Evolutionary conservation across 768 basidiomycete species (phyloP).

Genomic region (Rhodocollybia butyracea): DNA sequence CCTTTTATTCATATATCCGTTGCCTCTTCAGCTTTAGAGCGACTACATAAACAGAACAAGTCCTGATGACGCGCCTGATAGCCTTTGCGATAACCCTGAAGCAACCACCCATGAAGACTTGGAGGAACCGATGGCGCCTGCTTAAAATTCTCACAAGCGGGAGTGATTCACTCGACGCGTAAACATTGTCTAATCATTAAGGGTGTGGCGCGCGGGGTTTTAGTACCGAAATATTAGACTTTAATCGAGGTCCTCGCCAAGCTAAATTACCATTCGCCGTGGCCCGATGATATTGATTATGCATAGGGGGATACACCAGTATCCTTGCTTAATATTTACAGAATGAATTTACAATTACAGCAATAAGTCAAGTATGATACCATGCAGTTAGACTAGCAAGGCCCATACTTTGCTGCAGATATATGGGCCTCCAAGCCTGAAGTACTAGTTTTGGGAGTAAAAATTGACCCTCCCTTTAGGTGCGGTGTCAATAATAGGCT

Average conservation of each 20-base stretch:
- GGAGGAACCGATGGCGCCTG: too few species aligned
- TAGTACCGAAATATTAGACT: too few species aligned
- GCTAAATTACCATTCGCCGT: too few species aligned
- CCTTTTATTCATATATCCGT: not conserved
- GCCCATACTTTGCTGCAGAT: constrained; percentile 40
- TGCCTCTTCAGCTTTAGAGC: constrained; percentile 49
- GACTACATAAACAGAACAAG: constrained; percentile 39
- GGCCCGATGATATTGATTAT: too few species aligned
- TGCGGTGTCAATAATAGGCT: not conserved
- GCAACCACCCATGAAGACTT: constrained; percentile 46
- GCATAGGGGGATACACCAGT: too few species aligned
- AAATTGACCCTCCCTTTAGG: constrained; percentile 37
- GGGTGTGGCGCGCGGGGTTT: too few species aligned
- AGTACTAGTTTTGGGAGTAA: constrained; percentile 41
- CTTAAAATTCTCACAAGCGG: too few species aligned
- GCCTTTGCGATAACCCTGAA: constrained; percentile 25
- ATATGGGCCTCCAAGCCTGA: constrained; percentile 42
- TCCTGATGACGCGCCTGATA: constrained; percentile 36
- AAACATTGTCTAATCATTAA: too few species aligned
- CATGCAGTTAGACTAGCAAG: constrained; percentile 20
- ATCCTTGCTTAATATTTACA: too few species aligned
- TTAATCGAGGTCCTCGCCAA: too few species aligned
- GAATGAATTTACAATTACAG: not conserved
- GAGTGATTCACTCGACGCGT: too few species aligned
- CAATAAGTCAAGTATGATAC: not conserved